A percentile compares a stretch with the other conserved stretches of the same genome.
phyloP scores from a whole-genome alignment of 1,284 basidiomycete species.

The Austroboletus rostrupii region DNA sequence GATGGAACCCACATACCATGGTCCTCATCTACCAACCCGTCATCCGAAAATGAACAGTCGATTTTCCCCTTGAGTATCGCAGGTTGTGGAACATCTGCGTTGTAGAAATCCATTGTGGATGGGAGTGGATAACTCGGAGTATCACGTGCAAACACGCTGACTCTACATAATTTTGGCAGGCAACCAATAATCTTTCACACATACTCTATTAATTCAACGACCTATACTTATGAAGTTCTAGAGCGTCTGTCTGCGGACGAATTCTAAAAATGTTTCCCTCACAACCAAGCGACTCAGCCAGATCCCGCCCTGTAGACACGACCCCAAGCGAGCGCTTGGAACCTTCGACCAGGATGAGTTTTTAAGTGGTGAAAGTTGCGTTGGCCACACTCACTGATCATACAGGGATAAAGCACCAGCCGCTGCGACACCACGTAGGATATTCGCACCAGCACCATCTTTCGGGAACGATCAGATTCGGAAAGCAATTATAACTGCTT shows the following conservation, averaged over 20 bases:
- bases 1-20: slow-evolving; percentile 15
- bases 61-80: slow-evolving; percentile 10
- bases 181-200: too few relatives aligned
- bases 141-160: too few relatives aligned
- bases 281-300: slow-evolving; percentile 12
- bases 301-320: slow-evolving; percentile 40
- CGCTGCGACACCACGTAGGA: slow-evolving; percentile 63
- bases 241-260: background rate
- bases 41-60: slow-evolving; percentile 9
- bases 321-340: slow-evolving; percentile 41
- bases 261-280: background rate
- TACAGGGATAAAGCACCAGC: slow-evolving; percentile 70
- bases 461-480: slow-evolving; percentile 4
- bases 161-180: too few relatives aligned
- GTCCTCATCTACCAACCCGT: slow-evolving; percentile 11
- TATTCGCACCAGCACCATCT: slow-evolving; percentile 58
- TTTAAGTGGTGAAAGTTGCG: background rate
- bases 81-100: slow-evolving; percentile 14
- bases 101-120: slow-evolving; percentile 6
- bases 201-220: too few relatives aligned
- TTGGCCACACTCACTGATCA: slow-evolving; percentile 49
- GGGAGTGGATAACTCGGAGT: too few relatives aligned
- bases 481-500: background rate
- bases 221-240: too few relatives aligned
- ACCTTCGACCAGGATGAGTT: slow-evolving; percentile 22